These are phyloP conservation scores for Brassica nigra DNA, from an alignment of 345 rosid genomes.

Conservation along the genomic window DNA sequence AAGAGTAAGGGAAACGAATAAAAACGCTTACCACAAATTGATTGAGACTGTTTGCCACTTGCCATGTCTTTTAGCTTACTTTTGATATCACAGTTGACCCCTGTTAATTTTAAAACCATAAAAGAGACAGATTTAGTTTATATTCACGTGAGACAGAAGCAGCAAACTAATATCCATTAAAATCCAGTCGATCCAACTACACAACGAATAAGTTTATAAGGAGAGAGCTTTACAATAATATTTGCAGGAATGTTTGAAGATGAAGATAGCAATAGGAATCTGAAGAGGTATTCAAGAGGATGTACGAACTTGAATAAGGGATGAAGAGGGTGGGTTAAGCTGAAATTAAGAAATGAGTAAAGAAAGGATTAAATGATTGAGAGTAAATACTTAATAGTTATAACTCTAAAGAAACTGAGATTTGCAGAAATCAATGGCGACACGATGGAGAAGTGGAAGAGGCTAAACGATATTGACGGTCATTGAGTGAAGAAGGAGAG, in stretches of 20 bases:
- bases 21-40: slow-evolving; percentile 64
- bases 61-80: slow-evolving; percentile 60
- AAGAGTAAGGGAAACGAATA: slow-evolving; percentile 61
- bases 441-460: neutral
- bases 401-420: neutral
- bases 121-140: slow-evolving; percentile 50
- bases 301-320: no score
- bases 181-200: neutral
- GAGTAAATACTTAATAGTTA: neutral
- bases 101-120: slow-evolving; percentile 35
- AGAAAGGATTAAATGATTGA: no score
- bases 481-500: neutral
- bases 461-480: neutral
- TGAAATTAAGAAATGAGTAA: no score
- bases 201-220: neutral
- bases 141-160: no score
- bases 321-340: no score
- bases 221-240: neutral
- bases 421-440: neutral
- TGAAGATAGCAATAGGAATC: neutral
- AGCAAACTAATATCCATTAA: no score
- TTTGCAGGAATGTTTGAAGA: neutral
- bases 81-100: slow-evolving; percentile 68
- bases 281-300: neutral
- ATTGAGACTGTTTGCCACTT: slow-evolving; percentile 52